Evolutionary conservation across 2,329 filamentous ascomycete species (phyloP), one percentile per base, ranked within the genome.

Genomic region (Pseudocercospora musae): DNA sequence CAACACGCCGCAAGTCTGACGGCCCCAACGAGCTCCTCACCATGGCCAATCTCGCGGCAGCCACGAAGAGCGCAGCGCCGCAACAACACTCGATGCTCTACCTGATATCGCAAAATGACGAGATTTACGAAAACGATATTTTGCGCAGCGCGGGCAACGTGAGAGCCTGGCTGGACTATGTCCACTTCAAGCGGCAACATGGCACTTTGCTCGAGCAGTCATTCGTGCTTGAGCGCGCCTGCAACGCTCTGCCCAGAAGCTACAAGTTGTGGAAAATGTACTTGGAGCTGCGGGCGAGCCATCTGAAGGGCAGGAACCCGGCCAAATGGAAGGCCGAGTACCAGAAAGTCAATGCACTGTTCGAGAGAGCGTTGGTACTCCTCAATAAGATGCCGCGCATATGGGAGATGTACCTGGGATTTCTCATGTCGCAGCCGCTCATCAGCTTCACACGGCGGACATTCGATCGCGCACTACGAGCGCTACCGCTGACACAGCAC

Each of bases 261-360:
- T 99, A 96, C 81, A 99, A 99, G 80, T 83, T 99, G 54, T 99
- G 95, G 95, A 98, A 96, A 79, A 87, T 96, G 86, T 99, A 98
- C 77, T 86, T 99, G 68, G 85, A 87, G 68, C 89, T 98, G 69
- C 87, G 95, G 71, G 87, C 86, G 60, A 90, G 89, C 70, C 75
- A 76, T 60, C 56, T 77, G 52, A 82, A 87, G 64, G 89, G 88
- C 73, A 86, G 94, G 69, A 98, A 96, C 75, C 87, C 94, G 11
- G 90, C 91, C 60, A 84, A 88, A 61, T 92, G 90, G 75, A 86
- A 87, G 57, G 80, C 85, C 62, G 93, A 99, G 73, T 98, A 89
- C 78, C 85, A 88, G 73, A 99, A 98, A 78, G 92, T 98, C 75
- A 99, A 99, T 76, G 85, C 91, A 58, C 86, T 98, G 44, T 99